These are phyloP conservation scores for Sarcodon sp. DNA, from an alignment of 768 basidiomycete species.

Conservation along the genomic window DNA sequence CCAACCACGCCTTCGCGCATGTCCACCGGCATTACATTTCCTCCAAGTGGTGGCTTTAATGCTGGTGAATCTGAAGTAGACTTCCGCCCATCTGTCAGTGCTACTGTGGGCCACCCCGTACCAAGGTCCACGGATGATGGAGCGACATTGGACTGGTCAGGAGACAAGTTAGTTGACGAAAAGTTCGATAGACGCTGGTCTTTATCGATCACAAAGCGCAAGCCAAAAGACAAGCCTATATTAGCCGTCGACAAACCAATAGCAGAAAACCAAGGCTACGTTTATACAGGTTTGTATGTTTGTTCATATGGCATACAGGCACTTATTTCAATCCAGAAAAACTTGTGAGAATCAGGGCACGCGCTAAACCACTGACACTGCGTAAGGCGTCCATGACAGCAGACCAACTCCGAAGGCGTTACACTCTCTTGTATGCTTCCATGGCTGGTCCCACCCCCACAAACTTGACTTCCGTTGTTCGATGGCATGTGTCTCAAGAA, in stretches of 20 bases:
- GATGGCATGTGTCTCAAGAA: conserved; percentile 49
- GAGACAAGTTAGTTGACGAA: conserved; percentile 39
- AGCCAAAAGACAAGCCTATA: conserved; percentile 43
- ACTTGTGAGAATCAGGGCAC: conserved; percentile 36
- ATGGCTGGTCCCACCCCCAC: conserved; percentile 17
- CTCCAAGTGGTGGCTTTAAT: conserved; percentile 6
- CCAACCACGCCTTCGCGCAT: conserved; percentile 9
- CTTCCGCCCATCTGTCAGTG: conserved; percentile 52
- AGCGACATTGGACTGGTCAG: conserved; percentile 63
- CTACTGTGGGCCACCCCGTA: conserved; percentile 42
- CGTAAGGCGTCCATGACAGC: conserved; percentile 53
- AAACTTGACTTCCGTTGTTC: conserved; percentile 36
- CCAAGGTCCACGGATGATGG: conserved; percentile 61
- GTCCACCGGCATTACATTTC: background rate
- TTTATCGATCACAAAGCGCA: conserved; percentile 43
- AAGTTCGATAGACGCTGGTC: conserved; percentile 50
- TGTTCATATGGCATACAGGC: background rate
- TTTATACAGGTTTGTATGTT: conserved; percentile 36
- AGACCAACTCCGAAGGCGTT: conserved; percentile 56
- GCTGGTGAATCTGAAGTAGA: conserved; percentile 36
- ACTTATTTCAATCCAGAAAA: conserved; percentile 29
- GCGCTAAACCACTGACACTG: conserved; percentile 37
- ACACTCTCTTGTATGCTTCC: conserved; percentile 32
- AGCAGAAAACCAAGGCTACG: conserved; percentile 45
- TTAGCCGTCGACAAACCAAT: conserved; percentile 26